Evolutionary conservation across 768 basidiomycete species (phyloP), one percentile per base, ranked within the genome.

Genomic region (Macrolepiota dolichaula): DNA sequence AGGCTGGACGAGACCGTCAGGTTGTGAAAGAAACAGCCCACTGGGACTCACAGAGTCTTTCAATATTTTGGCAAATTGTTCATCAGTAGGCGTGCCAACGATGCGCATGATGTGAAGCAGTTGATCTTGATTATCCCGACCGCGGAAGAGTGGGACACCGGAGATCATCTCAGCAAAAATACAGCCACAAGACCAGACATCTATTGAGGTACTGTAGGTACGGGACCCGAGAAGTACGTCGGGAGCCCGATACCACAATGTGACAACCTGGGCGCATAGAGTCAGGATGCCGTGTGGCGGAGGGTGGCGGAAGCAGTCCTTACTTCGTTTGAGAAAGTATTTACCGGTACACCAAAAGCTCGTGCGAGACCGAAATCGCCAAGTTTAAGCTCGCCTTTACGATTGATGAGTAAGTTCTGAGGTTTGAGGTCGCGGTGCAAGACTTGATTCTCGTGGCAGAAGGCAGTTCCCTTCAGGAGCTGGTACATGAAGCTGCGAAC

Each of bases 151-250:
- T 27, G 97, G 97, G 4, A 95, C 90, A 1, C 97, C 97, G 19
- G 92, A 89, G 62, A 99, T 98, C 96, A 99, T 98, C 76, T 99
- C 97, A 19, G 97, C 96, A 72, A 99, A 97, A 70, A 99, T 99
- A 72, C 97, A 98, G 10, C 97, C 97, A 60, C 94, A 96, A 13
- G 93, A 95, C 97, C 97, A 99, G 53, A 98, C 91, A 72, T 99
- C 97, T 67, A 99, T 98, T 32, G 92, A 94, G 2, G 97, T 98
- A 77, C 90, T 96, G 72, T 99, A 99, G 19, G 96, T 98, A 62
- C 97, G 83, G 22, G 94, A 96, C 55, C 97, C 97, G 64, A 99
- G 85, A 25, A 99, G 84, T 46, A 99, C 97, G 70, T 99, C 97
- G 0, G 97, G 97, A 1, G 97, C 96, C 57, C 97, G 89, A 73